Conservation (phyloP, 139 green algal species). For the Tetratostichococcus sp. region DNA sequence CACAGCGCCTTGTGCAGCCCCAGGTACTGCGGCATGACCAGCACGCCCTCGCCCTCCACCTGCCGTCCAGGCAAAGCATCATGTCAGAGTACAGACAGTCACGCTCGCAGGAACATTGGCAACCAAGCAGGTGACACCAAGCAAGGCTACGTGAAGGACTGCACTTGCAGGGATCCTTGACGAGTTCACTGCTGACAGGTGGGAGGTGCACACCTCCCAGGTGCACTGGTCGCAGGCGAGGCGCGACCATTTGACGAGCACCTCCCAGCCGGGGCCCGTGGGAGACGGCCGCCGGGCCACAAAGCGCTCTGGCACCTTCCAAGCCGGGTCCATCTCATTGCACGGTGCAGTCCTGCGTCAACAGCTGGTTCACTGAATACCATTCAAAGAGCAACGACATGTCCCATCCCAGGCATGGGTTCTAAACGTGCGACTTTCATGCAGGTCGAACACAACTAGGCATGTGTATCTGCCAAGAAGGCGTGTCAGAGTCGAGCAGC, state of each 20-base stretch:
- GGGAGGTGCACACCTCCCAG: constrained; percentile 59
- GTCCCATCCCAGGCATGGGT: no score
- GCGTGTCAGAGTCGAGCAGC: no score
- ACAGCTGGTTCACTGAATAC: no score
- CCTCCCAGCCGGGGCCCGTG: constrained; percentile 77
- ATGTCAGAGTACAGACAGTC: no score
- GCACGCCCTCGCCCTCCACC: constrained; percentile 36
- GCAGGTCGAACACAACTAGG: no score
- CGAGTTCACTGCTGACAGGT: not conserved
- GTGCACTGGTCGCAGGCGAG: constrained; percentile 77
- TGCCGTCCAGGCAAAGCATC: constrained; percentile 17
- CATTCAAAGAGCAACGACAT: no score
- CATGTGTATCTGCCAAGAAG: no score
- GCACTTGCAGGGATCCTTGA: no score
- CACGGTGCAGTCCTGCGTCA: constrained; percentile 19
- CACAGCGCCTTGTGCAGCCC: constrained; percentile 63
- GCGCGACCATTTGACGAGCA: constrained; percentile 78
- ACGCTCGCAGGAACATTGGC: no score
- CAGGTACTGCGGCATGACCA: constrained; percentile 47
- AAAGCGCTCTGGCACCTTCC: constrained; percentile 42
- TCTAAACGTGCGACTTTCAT: no score
- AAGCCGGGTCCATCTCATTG: constrained; percentile 39
- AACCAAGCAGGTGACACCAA: no score
- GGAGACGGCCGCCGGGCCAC: constrained; percentile 61
- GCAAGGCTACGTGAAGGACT: no score